Conservation (phyloP, 1,284 basidiomycete species). For the Irpex sp. region DNA sequence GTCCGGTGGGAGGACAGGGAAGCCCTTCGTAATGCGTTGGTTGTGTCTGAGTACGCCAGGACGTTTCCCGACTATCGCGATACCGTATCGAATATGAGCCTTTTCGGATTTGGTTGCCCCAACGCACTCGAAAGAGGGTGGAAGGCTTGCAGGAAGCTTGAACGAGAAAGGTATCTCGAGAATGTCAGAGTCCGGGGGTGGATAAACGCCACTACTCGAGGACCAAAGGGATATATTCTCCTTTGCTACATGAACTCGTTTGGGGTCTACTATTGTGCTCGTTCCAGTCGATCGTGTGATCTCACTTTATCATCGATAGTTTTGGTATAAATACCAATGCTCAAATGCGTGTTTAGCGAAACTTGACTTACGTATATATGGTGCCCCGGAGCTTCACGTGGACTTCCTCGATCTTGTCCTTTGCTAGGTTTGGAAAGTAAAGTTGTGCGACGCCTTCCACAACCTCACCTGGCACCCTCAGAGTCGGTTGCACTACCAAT, state of each 20-base stretch:
- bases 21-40: not conserved
- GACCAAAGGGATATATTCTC: slow-evolving; percentile 19
- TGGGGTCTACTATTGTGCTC: not conserved
- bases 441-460: slow-evolving; percentile 20
- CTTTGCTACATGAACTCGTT: not conserved
- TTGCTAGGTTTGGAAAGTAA: slow-evolving; percentile 16
- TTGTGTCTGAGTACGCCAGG: not conserved
- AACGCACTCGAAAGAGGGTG: slow-evolving; percentile 19
- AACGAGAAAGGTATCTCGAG: slow-evolving; percentile 22
- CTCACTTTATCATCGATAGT: not conserved
- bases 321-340: not conserved
- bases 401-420: slow-evolving; percentile 19
- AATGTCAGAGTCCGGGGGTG: slow-evolving; percentile 17
- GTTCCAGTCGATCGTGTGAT: not conserved
- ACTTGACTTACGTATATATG: slow-evolving; percentile 17
- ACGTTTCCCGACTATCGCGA: not conserved
- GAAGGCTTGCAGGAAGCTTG: slow-evolving; percentile 15
- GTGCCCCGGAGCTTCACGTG: slow-evolving; percentile 20
- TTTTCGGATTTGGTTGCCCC: not conserved
- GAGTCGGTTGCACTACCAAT: not conserved
- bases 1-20: slow-evolving; percentile 20
- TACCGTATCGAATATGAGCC: not conserved
- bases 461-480: slow-evolving; percentile 3
- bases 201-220: slow-evolving; percentile 16
- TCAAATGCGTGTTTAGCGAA: not conserved